A percentile compares a stretch with the other conserved stretches of the same genome.
phyloP scores from a whole-genome alignment of 345 rosid species.

The Eutrema yunnanense region DNA sequence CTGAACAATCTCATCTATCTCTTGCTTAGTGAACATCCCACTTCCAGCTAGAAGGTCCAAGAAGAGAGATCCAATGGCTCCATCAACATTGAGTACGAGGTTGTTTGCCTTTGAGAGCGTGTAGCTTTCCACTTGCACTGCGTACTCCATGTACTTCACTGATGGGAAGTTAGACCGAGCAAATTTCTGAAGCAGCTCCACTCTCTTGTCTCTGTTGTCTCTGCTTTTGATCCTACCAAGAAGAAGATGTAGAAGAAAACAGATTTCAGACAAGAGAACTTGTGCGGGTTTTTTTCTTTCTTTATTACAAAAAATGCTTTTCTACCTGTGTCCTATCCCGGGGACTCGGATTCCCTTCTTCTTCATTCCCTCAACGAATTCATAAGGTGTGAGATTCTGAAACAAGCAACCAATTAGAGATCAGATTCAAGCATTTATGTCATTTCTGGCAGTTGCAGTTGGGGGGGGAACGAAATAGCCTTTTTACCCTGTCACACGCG shows the following conservation, averaged over 20 bases:
- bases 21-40: slow-evolving; percentile 88
- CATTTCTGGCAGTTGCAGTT: background rate
- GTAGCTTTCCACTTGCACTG: slow-evolving; percentile 81
- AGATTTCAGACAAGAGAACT: background rate
- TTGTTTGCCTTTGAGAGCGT: slow-evolving; percentile 84
- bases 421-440: slow-evolving; percentile 7
- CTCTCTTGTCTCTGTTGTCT: slow-evolving; percentile 97
- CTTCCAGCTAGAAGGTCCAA: slow-evolving; percentile 94
- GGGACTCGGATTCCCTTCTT: slow-evolving; percentile 99
- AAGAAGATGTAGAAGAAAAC: background rate
- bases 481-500: slow-evolving; percentile 76
- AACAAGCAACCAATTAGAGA: slow-evolving; percentile 10
- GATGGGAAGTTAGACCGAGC: slow-evolving; percentile 93
- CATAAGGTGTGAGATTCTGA: slow-evolving; percentile 87
- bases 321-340: slow-evolving; percentile 93
- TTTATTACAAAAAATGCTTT: background rate
- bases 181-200: slow-evolving; percentile 78
- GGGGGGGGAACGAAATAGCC: background rate
- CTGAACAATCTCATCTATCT: slow-evolving; percentile 88
- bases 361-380: slow-evolving; percentile 93
- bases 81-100: slow-evolving; percentile 83
- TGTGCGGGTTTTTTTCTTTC: background rate
- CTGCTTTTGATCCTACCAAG: slow-evolving; percentile 83
- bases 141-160: slow-evolving; percentile 93
- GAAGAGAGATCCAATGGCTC: slow-evolving; percentile 92